Evolutionary conservation across 805 yeast species (phyloP).

Genomic region (Starmerella riodocensis): DNA sequence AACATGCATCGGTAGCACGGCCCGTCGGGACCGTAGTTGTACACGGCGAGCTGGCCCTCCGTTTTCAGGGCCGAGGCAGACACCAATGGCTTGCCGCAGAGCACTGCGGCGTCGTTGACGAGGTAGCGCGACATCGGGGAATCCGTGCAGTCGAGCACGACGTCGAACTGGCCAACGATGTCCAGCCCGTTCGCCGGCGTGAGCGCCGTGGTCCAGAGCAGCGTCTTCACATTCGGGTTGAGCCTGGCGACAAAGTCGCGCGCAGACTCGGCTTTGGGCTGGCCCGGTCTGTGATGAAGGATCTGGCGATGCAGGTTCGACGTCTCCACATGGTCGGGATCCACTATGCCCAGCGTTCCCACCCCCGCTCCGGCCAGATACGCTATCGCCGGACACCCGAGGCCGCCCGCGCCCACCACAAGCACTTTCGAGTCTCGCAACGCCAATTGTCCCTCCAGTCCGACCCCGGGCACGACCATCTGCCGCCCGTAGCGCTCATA

Average conservation of each 20-base stretch:
- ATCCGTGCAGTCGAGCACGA: slow-evolving; percentile 88
- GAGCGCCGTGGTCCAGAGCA: slow-evolving; percentile 29
- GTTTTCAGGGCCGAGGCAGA: slow-evolving; percentile 86
- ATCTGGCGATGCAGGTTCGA: slow-evolving; percentile 87
- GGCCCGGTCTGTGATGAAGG: slow-evolving; percentile 63
- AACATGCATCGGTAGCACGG: slow-evolving; percentile 94
- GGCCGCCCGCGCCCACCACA: slow-evolving; percentile 92
- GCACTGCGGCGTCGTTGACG: slow-evolving; percentile 70
- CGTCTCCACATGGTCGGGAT: slow-evolving; percentile 67
- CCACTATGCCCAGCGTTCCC: slow-evolving; percentile 70
- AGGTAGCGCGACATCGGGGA: slow-evolving; percentile 78
- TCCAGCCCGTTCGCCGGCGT: slow-evolving; percentile 46
- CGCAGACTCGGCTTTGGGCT: slow-evolving; percentile 72
- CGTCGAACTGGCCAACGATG: slow-evolving; percentile 52
- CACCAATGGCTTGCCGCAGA: slow-evolving; percentile 55
- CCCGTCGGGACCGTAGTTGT: slow-evolving; percentile 50
- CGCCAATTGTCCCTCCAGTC: slow-evolving; percentile 40
- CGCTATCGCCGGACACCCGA: slow-evolving; percentile 82
- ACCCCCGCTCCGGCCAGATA: slow-evolving; percentile 82
- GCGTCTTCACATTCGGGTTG: slow-evolving; percentile 55
- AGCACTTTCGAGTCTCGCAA: slow-evolving; percentile 48
- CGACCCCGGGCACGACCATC: slow-evolving; percentile 78
- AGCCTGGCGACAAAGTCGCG: slow-evolving; percentile 36
- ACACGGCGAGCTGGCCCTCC: slow-evolving; percentile 77
- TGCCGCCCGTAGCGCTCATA: slow-evolving; percentile 83